These are phyloP conservation scores for Zizania latifolia DNA, from an alignment of 176 grass and related monocot genomes.

Conservation along the genomic window DNA sequence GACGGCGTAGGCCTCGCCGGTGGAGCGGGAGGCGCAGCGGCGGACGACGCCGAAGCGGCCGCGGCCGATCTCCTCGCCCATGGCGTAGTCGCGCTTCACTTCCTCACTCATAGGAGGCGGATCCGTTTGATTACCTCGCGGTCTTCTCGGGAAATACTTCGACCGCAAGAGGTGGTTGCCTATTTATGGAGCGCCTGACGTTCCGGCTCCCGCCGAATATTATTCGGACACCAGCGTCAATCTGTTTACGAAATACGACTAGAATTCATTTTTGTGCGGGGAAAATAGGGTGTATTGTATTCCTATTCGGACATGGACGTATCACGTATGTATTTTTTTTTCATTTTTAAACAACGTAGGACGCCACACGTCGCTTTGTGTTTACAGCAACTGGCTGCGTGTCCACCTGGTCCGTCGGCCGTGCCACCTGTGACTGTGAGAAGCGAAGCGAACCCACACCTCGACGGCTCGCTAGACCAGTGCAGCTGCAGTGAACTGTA, in stretches of 20 bases:
- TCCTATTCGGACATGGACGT: too few species aligned
- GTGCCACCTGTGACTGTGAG: neutral
- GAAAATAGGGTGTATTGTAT: too few species aligned
- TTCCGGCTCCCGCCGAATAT: slow-evolving; percentile 20
- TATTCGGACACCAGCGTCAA: slow-evolving; percentile 23
- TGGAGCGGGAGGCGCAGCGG: slow-evolving; percentile 54
- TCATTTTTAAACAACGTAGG: too few species aligned
- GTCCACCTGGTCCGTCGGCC: neutral
- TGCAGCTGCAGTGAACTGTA: neutral
- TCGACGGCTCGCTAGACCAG: too few species aligned
- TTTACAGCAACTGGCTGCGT: neutral
- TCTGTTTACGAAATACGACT: too few species aligned
- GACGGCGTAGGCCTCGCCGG: slow-evolving; percentile 47
- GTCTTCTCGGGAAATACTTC: neutral
- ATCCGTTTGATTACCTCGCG: neutral
- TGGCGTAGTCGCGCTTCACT: slow-evolving; percentile 51
- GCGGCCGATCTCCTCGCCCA: slow-evolving; percentile 77
- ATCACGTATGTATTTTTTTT: too few species aligned
- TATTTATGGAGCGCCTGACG: slow-evolving; percentile 11
- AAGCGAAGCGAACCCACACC: neutral
- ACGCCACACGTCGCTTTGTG: neutral
- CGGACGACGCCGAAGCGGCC: slow-evolving; percentile 75
- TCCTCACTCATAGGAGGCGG: slow-evolving; percentile 46
- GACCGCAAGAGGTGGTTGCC: neutral
- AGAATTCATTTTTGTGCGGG: too few species aligned